Evolutionary conservation across 495 filamentous ascomycete species (phyloP).

Genomic region (Penicillium malachiteum): DNA sequence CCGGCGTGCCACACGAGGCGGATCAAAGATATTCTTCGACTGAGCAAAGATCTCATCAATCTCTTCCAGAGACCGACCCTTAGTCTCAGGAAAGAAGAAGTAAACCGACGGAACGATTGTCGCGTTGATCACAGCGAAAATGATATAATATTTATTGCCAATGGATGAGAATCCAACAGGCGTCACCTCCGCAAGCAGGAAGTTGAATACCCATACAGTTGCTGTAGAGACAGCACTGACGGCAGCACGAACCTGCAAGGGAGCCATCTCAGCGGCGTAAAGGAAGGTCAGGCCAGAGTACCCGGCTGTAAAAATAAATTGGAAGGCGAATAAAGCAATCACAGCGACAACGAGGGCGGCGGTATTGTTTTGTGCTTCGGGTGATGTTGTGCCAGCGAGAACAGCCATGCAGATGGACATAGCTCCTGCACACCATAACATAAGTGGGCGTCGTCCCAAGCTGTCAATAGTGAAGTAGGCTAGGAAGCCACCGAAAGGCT

Average conservation of each 20-base stretch:
- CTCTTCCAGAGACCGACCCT: conserved; percentile 67
- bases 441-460: conserved; percentile 66
- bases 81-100: conserved; percentile 59
- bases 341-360: conserved; percentile 41
- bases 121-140: conserved; percentile 48
- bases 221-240: conserved; percentile 64
- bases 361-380: conserved; percentile 25
- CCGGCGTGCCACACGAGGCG: conserved; percentile 27
- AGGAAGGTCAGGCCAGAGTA: conserved; percentile 71
- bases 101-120: conserved; percentile 51
- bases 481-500: conserved; percentile 67
- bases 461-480: conserved; percentile 79
- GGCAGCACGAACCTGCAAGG: conserved; percentile 63
- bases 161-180: conserved; percentile 47
- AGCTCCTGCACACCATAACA: conserved; percentile 51
- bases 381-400: conserved; percentile 47
- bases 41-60: conserved; percentile 67
- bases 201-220: conserved; percentile 63
- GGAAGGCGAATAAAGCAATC: conserved; percentile 40
- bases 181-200: conserved; percentile 46
- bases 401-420: conserved; percentile 62
- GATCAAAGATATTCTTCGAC: conserved; percentile 31
- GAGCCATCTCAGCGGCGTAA: conserved; percentile 64
- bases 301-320: conserved; percentile 48
- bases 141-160: conserved; percentile 48